Base-by-base conservation (phyloP, 257 asterid species). In the Asclepias syriaca region DNA sequence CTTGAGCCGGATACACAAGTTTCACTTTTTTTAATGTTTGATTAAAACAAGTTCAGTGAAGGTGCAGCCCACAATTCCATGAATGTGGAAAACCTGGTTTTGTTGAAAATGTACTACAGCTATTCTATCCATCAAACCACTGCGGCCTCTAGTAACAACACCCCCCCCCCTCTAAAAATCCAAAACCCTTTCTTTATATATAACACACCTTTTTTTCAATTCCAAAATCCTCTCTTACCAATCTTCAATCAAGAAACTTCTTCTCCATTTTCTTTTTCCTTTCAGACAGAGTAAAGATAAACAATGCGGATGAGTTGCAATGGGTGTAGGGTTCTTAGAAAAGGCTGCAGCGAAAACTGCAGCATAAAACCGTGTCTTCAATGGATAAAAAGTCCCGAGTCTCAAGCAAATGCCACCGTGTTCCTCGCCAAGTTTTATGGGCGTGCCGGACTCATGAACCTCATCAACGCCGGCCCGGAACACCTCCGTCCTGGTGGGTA, bases 361-460 rank as follows among this genome's bases (percentile, higher is more conserved):
- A 87, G 84, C 76, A 87, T 92, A 39, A 77, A 85, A 74, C 95
- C 94, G 3, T 90, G 98, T 75, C 82, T 92, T 75, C 90, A 90
- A 5, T 90, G 97, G 96, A 90, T 90, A 69, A 82, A 81, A 70
- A 66, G 22, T 77, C 83, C 98, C 0, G 86, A 84, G 0, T 82
- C 97, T 1, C 98, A 92, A 70, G 95, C 96, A 66, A 80, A 84
- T 79, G 98, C 98, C 74, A 90, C 97, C 68, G 90, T 92, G 63
- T 92, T 90, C 82, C 85, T 92, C 4, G 95, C 97, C 37, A 92
- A 92, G 72, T 92, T 90, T 74, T 92, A 90, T 78, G 98, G 98
- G 80, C 96, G 97, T 24, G 96, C 97, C 15, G 96, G 98, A 9
- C 90, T 92, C 11, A 71, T 92, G 81, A 88, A 90, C 81, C 93